These are phyloP conservation scores for Chimonanthus praecox DNA, from an alignment of 164 flowering plant genomes.

Conservation along the genomic window DNA sequence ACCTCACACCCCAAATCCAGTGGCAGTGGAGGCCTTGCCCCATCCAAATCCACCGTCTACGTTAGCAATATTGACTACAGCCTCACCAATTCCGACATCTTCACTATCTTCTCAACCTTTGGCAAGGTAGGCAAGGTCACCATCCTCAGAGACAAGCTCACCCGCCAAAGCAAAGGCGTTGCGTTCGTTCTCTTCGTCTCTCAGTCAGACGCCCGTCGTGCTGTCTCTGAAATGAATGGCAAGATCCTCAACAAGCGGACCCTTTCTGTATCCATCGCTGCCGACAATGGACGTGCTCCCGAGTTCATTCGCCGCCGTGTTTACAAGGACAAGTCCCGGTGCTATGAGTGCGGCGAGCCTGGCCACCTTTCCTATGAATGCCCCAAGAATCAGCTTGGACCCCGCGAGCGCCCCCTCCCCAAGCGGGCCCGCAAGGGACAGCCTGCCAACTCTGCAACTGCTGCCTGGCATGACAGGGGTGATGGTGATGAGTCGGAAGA, in stretches of 20 bases:
- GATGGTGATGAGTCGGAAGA: constrained; percentile 13
- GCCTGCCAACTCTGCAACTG: constrained; percentile 4
- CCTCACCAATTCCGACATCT: constrained; percentile 89
- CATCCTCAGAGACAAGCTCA: constrained; percentile 58
- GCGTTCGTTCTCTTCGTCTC: constrained; percentile 82
- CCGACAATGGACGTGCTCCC: constrained; percentile 79
- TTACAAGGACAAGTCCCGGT: constrained; percentile 79
- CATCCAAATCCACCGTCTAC: constrained; percentile 93
- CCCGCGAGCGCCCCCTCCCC: constrained; percentile 66
- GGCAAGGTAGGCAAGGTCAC: constrained; percentile 90
- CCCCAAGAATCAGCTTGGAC: constrained; percentile 70
- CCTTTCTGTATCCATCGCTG: constrained; percentile 60
- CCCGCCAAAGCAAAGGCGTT: constrained; percentile 76
- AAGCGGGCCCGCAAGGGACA: constrained; percentile 37
- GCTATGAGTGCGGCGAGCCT: constrained; percentile 82
- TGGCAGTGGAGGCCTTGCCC: constrained; percentile 79
- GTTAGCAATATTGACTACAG: constrained; percentile 70
- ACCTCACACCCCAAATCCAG: constrained; percentile 7
- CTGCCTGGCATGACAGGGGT: constrained; percentile 6
- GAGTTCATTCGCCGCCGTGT: constrained; percentile 76
- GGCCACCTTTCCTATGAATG: constrained; percentile 95
- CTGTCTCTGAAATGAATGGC: constrained; percentile 58
- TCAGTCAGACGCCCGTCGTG: constrained; percentile 53
- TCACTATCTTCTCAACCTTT: constrained; percentile 93
- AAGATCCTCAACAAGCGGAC: constrained; percentile 72